A percentile compares a stretch with the other conserved stretches of the same genome.
phyloP scores from a whole-genome alignment of 768 basidiomycete genomes.

The Lentinula lateritia region DNA sequence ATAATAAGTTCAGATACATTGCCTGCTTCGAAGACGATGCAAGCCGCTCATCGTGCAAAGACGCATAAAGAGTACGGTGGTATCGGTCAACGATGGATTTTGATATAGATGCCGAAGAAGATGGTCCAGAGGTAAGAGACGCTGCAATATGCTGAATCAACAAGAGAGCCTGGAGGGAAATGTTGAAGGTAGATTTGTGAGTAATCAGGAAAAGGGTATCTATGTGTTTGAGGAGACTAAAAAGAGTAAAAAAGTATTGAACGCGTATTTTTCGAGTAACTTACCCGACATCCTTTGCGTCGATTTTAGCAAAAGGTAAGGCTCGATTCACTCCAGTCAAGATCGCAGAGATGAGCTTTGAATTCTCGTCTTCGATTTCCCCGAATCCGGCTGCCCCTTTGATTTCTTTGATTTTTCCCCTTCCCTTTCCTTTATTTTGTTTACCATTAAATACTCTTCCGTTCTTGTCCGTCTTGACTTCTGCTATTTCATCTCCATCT shows the following conservation, averaged over 20 bases:
- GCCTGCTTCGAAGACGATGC: constrained; percentile 87
- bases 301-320: constrained; percentile 84
- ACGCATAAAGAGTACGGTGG: constrained; percentile 85
- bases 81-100: constrained; percentile 59
- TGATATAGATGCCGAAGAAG: constrained; percentile 33
- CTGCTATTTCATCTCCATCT: constrained; percentile 25
- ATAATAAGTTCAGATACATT: constrained; percentile 92
- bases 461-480: constrained; percentile 22
- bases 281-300: constrained; percentile 60
- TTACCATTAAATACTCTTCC: constrained; percentile 23
- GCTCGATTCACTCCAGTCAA: constrained; percentile 94
- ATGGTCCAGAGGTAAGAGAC: constrained; percentile 38
- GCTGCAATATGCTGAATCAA: constrained; percentile 81
- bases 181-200: constrained; percentile 95
- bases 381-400: constrained; percentile 62
- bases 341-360: constrained; percentile 82
- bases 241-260: background rate
- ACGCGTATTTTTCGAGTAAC: constrained; percentile 14
- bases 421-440: constrained; percentile 24
- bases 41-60: constrained; percentile 78
- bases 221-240: constrained; percentile 81
- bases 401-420: constrained; percentile 34
- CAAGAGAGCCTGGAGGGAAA: constrained; percentile 86
- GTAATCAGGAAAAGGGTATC: constrained; percentile 93
- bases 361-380: constrained; percentile 75